phyloP scores from a whole-genome alignment of 176 grass and related monocot species.

The Pontederia paniculata region DNA sequence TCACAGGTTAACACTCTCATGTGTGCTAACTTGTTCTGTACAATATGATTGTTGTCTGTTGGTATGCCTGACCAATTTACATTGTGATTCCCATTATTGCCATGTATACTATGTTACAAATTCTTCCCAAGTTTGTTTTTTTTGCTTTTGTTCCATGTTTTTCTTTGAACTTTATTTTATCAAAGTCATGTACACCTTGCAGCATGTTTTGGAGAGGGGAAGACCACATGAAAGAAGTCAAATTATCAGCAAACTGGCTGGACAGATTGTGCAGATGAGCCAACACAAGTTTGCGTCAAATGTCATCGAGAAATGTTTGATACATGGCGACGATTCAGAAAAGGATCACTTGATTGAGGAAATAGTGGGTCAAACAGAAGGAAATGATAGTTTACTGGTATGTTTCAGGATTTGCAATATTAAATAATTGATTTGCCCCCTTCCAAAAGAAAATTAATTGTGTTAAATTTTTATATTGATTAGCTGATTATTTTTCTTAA shows the following conservation, averaged over 20 bases:
- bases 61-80: too few relatives aligned
- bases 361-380: constrained; percentile 82
- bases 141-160: neutral
- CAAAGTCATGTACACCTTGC: neutral
- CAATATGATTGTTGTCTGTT: too few relatives aligned
- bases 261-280: constrained; percentile 83
- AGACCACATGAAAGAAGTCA: constrained; percentile 51
- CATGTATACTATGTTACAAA: too few relatives aligned
- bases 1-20: too few relatives aligned
- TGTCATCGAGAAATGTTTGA: constrained; percentile 93
- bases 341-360: constrained; percentile 58
- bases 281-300: constrained; percentile 96
- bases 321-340: constrained; percentile 51
- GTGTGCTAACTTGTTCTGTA: too few relatives aligned
- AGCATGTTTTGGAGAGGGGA: constrained; percentile 94
- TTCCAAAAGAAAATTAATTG: too few relatives aligned
- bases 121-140: too few relatives aligned
- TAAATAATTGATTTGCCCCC: neutral
- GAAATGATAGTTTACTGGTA: constrained; percentile 81
- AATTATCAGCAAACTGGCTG: constrained; percentile 80
- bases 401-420: neutral
- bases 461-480: too few relatives aligned
- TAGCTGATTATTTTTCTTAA: too few relatives aligned
- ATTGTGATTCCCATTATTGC: too few relatives aligned
- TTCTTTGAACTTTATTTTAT: too few relatives aligned